Base-by-base conservation (phyloP, 2,329 filamentous ascomycete species). In the Torrubiellomyces zombiae region DNA sequence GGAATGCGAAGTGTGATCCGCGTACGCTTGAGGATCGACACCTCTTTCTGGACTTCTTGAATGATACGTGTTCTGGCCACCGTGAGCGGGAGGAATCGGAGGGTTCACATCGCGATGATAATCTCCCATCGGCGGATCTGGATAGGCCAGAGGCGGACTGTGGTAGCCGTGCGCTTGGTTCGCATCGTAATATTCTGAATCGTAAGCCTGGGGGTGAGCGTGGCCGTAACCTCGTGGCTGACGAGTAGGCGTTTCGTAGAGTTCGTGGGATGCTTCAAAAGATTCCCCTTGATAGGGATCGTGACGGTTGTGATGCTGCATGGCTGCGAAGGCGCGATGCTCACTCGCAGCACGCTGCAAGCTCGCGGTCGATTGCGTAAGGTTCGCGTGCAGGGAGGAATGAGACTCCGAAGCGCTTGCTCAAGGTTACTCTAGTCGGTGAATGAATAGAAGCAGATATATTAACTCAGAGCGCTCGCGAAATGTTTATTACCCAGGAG, bases 221-320 rank as follows among this genome's bases (percentile, higher is more conserved):
- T 21, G 25, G 11, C 14, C 18, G 9, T 29, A 24, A 15, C 5
- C 30, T 14, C n/a, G 28, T 14, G 10, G 26, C 8, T 28, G 36
- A 25, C 13, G 39, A 35, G 31, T 40, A 37, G 28, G 27, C 33
- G 22, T 42, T 27, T 16, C 24, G 38, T 24, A 34, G 23, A 19
- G 38, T 18, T 19, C 18, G 25, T 18, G 26, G 13, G 34, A 30
- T 24, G 36, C 36, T 20, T 47, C 48, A 23, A 52, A 42, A 28
- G 46, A 46, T 19, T 51, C 44, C 36, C 46, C 45, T 40, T 53
- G 49, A 31, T 44, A 45, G 16, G 40, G 40, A 30, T 49, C 44
- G 24, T 40, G 34, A 12, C 31, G 32, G 13, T 29, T 24, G 39
- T 48, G 44, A 29, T 42, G 40, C 36, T 44, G 39, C 49, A 53